Base-by-base conservation (phyloP, 2,329 filamentous ascomycete genomes). In the Colletotrichum cordylinicola region DNA sequence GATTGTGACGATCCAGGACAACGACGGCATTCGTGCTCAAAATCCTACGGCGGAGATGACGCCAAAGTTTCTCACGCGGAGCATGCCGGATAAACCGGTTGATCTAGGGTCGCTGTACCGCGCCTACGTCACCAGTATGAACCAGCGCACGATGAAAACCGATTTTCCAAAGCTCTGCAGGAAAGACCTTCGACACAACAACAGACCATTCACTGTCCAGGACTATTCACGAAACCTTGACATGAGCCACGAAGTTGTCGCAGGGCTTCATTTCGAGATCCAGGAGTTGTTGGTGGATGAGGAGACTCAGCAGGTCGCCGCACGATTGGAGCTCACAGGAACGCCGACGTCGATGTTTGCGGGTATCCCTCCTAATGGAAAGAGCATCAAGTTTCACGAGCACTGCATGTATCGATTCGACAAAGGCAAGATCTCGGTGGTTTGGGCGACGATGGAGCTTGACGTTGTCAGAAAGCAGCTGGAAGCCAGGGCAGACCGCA, bases 361-460 rank as follows among this genome's bases (percentile, higher is more conserved):
- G 4, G 84, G 81, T n/a, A 80, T 80, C 2, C 72, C 78, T 27
- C 80, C 81, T 2, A 83, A 78, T 16, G 83, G 82, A 12, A 79
- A 79, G 13, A 21, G 62, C 6, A 82, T 85, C 8, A 67, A 55
- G 12, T 83, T 85, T 67, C 69, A 75, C 33, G 84, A 86, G 78
- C 81, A 83, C 64, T 84, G 81, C 33, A 82, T 83, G 21, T 86
- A 85, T 68, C 79, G 79, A 67, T 81, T 85, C 43, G 76, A 80
- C 16, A 78, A 73, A 2, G 83, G 83, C 7, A 84, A 78, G 79
- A 84, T 86, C 24, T 75, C 77, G 13, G 77, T 78, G 31, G 81
- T 85, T 6, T 83, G 83, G 80, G 82, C 83, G 52, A 71, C 84
- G n/a, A 79, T 84, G 62, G 83, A 84, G 69, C 67, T 82, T 56